A percentile compares a stretch with the other conserved stretches of the same genome.
Evolutionary conservation across 495 filamentous ascomycete species (phyloP).

Genomic region (Aspergillus bertholletiae): DNA sequence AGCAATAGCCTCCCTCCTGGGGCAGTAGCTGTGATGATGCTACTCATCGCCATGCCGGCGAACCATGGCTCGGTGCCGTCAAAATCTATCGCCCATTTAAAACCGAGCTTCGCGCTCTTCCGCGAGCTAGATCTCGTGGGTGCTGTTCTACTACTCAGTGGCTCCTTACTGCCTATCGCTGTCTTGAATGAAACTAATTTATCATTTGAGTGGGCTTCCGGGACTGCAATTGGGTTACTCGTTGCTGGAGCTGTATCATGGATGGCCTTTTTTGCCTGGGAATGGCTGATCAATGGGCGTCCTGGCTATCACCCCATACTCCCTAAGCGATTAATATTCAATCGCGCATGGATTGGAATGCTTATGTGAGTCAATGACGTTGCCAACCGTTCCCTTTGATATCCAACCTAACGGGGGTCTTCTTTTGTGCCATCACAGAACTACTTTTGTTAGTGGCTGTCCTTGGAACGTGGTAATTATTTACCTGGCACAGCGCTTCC

Average conservation of each 20-base stretch:
- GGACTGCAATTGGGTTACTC: constrained; percentile 40
- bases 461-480: constrained; percentile 50
- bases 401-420: constrained; percentile 4
- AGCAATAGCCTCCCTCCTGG: constrained; percentile 19
- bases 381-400: not conserved
- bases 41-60: constrained; percentile 24
- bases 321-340: constrained; percentile 31
- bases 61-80: constrained; percentile 8
- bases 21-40: constrained; percentile 16
- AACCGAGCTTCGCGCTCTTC: constrained; percentile 24
- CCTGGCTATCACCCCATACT: constrained; percentile 32
- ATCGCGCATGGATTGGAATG: constrained; percentile 28
- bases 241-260: constrained; percentile 31
- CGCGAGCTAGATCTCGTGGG: constrained; percentile 55
- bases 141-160: constrained; percentile 47
- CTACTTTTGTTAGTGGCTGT: constrained; percentile 41
- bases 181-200: constrained; percentile 56
- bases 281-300: constrained; percentile 29
- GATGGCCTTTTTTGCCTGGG: constrained; percentile 37
- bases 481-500: constrained; percentile 58
- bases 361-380: constrained; percentile 22
- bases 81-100: not conserved
- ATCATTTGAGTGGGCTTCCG: constrained; percentile 36
- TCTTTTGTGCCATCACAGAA: not conserved
- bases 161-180: constrained; percentile 54